Base-by-base conservation (phyloP, 2,329 filamentous ascomycete species). In the Achaetomium macrosporum region DNA sequence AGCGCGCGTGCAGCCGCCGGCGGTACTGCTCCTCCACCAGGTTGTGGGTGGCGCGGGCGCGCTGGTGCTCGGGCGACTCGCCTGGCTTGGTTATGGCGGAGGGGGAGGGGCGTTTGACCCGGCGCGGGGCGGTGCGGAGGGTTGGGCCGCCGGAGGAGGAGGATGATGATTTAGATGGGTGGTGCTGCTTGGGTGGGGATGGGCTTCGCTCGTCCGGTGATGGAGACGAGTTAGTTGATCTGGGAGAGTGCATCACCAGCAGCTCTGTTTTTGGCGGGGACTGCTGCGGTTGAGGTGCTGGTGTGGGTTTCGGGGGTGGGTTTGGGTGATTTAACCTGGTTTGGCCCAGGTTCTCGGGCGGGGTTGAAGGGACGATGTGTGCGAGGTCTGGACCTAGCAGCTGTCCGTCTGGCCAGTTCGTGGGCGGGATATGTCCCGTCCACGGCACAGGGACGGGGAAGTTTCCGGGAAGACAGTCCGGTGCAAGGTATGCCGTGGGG, bases 11-110 rank as follows among this genome's bases (percentile, higher is more conserved):
- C n/a, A 63, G 49, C 25, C 61, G 57, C 16, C 50, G 51, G 3
- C 61, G 61, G 43, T 63, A 61, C 33, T 61, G 51, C 51, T 61
- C 56, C 39, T 63, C 61, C 2, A 61, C 59, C 11, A 51, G 35
- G 44, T 61, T 63, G 50, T 63, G 61, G 44, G 50, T 60, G 19
- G 57, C 48, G 13, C 61, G 53, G 5, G 57, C 54, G 0, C 55
- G 57, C 5, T 54, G 58, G 20, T 56, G 52, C 19, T 55, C 55
- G 2, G 39, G 9, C 2, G 59, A 57, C 50, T 62, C 60, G 19
- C 59, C 60, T 2, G 57, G 57, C 39, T 57, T 59, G 33, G 46
- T 37, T 5, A 25, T 7, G 25, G 33, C 33, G 3, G 39, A 15
- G 1, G 55, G 20, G 8, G 51, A 15, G 12, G 48, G 25, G 2